Evolutionary conservation across 257 asterid species (phyloP).

Genomic region (Lavandula angustifolia): DNA sequence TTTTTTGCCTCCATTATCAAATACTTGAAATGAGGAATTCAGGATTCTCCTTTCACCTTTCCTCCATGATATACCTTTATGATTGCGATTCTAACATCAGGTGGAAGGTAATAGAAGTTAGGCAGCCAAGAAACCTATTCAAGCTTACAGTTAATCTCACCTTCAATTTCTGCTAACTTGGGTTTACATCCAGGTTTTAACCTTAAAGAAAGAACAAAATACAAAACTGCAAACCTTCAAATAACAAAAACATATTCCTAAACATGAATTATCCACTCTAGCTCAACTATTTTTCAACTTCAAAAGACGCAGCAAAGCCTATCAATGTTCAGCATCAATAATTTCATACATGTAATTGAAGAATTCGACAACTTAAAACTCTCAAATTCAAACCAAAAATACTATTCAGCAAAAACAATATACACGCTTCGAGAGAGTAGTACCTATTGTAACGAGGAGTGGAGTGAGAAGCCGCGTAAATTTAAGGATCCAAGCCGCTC

Average conservation of each 20-base stretch:
- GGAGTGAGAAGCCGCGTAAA: slow-evolving; percentile 57
- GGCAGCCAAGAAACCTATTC: no score
- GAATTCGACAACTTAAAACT: slow-evolving; percentile 10
- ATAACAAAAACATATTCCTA: background rate
- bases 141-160: slow-evolving; percentile 68
- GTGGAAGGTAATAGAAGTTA: slow-evolving; percentile 67
- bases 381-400: slow-evolving; percentile 16
- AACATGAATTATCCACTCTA: slow-evolving; percentile 7
- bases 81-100: slow-evolving; percentile 70
- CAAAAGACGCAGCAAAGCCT: background rate
- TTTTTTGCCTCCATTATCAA: background rate
- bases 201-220: slow-evolving; percentile 41
- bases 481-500: slow-evolving; percentile 77
- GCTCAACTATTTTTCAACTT: slow-evolving; percentile 5
- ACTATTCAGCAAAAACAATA: slow-evolving; percentile 5
- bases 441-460: slow-evolving; percentile 90
- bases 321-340: slow-evolving; percentile 6
- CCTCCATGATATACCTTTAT: slow-evolving; percentile 79
- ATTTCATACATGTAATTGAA: background rate
- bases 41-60: slow-evolving; percentile 50
- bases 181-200: slow-evolving; percentile 71
- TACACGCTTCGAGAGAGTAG: slow-evolving; percentile 15
- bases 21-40: background rate
- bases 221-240: slow-evolving; percentile 18
- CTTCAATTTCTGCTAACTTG: slow-evolving; percentile 61